Evolutionary conservation across 2,329 filamentous ascomycete species (phyloP).

Genomic region (Cadophora sp.): DNA sequence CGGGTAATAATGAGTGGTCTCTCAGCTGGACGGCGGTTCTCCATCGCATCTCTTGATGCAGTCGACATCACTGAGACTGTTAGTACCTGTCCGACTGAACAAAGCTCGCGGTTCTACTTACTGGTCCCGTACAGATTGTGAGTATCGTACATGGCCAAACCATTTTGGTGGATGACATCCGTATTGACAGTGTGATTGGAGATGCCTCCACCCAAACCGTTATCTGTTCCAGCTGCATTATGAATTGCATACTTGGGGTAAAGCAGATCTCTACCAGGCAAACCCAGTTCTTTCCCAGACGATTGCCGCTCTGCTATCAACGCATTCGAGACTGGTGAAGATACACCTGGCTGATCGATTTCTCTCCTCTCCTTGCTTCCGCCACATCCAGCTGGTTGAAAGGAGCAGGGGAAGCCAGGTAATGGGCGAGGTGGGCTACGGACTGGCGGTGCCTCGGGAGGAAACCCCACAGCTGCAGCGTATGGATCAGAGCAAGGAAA

Average conservation of each 20-base stretch:
- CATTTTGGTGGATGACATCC: constrained; percentile 71
- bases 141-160: constrained; percentile 73
- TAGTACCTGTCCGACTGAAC: too few species aligned
- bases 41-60: constrained; percentile 70
- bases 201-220: constrained; percentile 50
- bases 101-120: background rate
- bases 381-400: constrained; percentile 61
- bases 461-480: constrained; percentile 52
- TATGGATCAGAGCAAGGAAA: constrained; percentile 59
- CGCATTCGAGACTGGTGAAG: background rate
- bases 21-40: constrained; percentile 64
- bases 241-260: constrained; percentile 69
- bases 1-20: constrained; percentile 78
- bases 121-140: constrained; percentile 78
- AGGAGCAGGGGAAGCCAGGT: constrained; percentile 71
- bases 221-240: constrained; percentile 62
- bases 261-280: constrained; percentile 68
- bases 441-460: constrained; percentile 68
- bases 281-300: constrained; percentile 57
- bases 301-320: constrained; percentile 25
- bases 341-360: constrained; percentile 13
- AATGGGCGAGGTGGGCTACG: constrained; percentile 68
- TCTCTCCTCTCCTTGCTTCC: constrained; percentile 35
- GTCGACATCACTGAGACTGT: constrained; percentile 48
- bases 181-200: constrained; percentile 69